Conservation (phyloP, 2,329 filamentous ascomycete genomes). For the Tolypocladium sp. region DNA sequence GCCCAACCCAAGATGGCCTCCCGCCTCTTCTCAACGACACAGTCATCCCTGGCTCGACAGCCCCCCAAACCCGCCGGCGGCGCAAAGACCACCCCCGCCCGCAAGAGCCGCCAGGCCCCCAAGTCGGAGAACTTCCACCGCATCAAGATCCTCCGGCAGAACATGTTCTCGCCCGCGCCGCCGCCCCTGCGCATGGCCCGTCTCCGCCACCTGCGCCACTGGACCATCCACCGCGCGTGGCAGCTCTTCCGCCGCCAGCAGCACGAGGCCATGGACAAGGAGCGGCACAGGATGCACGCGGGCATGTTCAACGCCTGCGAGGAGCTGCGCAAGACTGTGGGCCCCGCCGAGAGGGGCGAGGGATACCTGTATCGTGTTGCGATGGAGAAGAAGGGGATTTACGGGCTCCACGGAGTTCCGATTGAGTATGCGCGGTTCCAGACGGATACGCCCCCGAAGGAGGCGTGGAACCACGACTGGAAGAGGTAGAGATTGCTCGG, state of each 20-base stretch:
- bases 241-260: conserved; percentile 66
- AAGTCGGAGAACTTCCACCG: conserved; percentile 31
- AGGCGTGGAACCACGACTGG: conserved; percentile 93
- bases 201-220: conserved; percentile 82
- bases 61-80: conserved; percentile 14
- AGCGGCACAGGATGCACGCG: conserved; percentile 71
- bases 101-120: conserved; percentile 15
- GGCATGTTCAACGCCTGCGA: conserved; percentile 82
- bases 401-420: conserved; percentile 62
- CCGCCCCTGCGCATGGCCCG: conserved; percentile 80
- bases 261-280: conserved; percentile 53
- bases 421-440: conserved; percentile 85
- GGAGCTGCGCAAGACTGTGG: conserved; percentile 57
- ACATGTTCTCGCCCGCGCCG: conserved; percentile 42
- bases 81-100: conserved; percentile 12
- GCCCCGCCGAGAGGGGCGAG: conserved; percentile 46
- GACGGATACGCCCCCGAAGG: conserved; percentile 69
- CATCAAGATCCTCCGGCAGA: conserved; percentile 34
- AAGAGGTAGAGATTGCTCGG: conserved; percentile 42
- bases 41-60: conserved; percentile 19
- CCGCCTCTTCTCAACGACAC: conserved; percentile 22
- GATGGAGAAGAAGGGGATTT: conserved; percentile 85
- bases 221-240: conserved; percentile 98
- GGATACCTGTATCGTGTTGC: conserved; percentile 77
- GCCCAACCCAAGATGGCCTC: conserved; percentile 5